Conservation (phyloP, 192 early-diverging fungal genomes). For the Phlyctochytrium planicorne region DNA sequence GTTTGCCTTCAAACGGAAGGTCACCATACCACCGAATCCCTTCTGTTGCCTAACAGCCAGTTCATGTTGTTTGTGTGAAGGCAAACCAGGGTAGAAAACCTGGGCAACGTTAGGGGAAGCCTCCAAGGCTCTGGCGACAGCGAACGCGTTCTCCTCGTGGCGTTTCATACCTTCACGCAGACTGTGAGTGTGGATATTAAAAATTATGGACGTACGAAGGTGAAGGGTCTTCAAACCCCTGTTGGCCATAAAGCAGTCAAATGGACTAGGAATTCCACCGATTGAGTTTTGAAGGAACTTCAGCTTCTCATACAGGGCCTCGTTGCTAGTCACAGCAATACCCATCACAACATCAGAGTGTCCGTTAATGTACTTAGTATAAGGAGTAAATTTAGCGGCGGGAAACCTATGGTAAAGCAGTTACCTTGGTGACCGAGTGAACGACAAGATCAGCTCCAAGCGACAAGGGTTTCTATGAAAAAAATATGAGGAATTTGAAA, state of each 20-base stretch:
- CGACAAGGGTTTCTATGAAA: constrained; percentile 64
- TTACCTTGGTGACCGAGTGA: constrained; percentile 88
- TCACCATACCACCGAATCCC: constrained; percentile 97
- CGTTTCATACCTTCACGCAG: constrained; percentile 71
- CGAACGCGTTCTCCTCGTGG: constrained; percentile 82
- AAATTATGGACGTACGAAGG: constrained; percentile 54
- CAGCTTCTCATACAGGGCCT: constrained; percentile 71
- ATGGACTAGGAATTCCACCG: constrained; percentile 92
- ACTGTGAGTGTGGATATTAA: background rate
- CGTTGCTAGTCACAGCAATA: constrained; percentile 78
- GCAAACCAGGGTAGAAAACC: constrained; percentile 93
- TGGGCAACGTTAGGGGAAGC: constrained; percentile 67
- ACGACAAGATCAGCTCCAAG: constrained; percentile 97
- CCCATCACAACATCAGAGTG: constrained; percentile 99
- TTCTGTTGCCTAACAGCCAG: constrained; percentile 84
- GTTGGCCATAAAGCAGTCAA: constrained; percentile 95
- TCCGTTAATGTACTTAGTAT: constrained; percentile 85
- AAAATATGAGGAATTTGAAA: background rate
- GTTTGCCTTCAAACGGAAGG: constrained; percentile 84
- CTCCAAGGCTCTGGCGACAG: constrained; percentile 79
- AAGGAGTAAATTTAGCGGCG: background rate
- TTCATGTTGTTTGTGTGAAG: constrained; percentile 87
- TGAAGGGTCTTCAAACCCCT: constrained; percentile 95
- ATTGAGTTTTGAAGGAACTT: constrained; percentile 97
- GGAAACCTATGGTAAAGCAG: background rate